Evolutionary conservation across 2,329 filamentous ascomycete species (phyloP), one percentile per base, ranked within the genome.

Genomic region (Hymenoscyphus linearis): DNA sequence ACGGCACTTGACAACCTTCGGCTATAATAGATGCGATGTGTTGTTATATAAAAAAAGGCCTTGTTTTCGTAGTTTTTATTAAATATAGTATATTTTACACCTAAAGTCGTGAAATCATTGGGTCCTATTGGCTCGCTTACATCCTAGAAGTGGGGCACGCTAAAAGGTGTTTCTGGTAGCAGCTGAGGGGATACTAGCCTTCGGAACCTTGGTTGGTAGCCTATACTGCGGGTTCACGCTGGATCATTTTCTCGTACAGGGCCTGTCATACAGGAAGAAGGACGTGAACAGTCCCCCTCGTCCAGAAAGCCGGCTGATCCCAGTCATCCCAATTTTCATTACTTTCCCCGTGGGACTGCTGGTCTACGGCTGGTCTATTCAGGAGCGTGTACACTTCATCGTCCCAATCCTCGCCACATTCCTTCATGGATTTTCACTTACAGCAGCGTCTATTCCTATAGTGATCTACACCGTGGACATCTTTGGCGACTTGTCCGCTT

Each of bases 391-490:
- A 26, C 79, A 76, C 62, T 86, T 83, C 83, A 79, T 85, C 52
- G 80, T 74, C 0, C 82, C 84, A 0, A 76, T 80, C 54, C 76
- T 86, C 47, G 85, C 83, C 0, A 75, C 83, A 1, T 78, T 79
- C 0, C 73, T 82, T 60, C 76, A 85, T 66, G 85, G 85, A 0
- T 78, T 82, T 1, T 84, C 85, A 1, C 87, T 87, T 74, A 85
- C 85, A 68, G 85, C 82, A 1, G 85, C 88, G 58, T 87, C 88
- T 75, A 84, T 87, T 69, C 79, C 81, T 1, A 82, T 83, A 1
- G 70, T 88, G 16, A 88, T 87, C 64, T 88, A 86, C 61, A 77
- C 87, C 5, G 81, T 87, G 59, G 85, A 88, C 62, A 85, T 77
- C 0, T 80, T 79, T 37, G 36, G 36, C 66, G 25, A 47, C 73